A percentile compares a stretch with the other conserved stretches of the same genome.
These are phyloP conservation scores for Protomyces inouyei DNA, from an alignment of 1,139 yeast species.

Conservation along the genomic window DNA sequence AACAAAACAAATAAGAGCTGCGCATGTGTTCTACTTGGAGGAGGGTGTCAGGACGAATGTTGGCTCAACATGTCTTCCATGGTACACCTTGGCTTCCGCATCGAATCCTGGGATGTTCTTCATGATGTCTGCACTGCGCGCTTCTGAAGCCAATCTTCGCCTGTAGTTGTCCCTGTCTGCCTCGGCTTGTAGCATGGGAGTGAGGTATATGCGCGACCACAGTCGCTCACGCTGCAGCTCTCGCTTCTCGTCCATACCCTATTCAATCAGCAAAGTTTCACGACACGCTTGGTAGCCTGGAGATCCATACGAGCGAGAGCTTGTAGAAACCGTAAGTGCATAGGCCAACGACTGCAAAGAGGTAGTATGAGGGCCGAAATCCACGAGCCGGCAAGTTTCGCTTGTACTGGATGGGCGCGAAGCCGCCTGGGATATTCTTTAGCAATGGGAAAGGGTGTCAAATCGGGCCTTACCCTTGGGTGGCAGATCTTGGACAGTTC, in stretches of 20 bases:
- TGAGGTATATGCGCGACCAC: constrained; percentile 70
- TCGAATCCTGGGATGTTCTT: constrained; percentile 57
- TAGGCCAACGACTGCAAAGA: constrained; percentile 35
- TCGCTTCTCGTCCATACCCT: constrained; percentile 35
- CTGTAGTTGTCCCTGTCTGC: constrained; percentile 75
- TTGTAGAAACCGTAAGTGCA: constrained; percentile 71
- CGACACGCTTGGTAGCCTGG: neutral
- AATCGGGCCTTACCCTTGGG: constrained; percentile 64
- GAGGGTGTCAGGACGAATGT: constrained; percentile 19
- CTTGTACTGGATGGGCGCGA: constrained; percentile 33
- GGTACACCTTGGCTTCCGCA: constrained; percentile 48
- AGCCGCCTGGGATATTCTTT: constrained; percentile 5
- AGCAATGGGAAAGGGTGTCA: constrained; percentile 61
- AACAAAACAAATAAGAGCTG: neutral
- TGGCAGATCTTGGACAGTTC: constrained; percentile 66
- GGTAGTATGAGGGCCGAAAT: constrained; percentile 68
- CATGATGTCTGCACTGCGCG: constrained; percentile 64
- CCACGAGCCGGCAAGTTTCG: constrained; percentile 82
- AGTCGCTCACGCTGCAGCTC: constrained; percentile 71
- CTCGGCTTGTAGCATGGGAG: constrained; percentile 76
- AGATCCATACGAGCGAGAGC: constrained; percentile 45
- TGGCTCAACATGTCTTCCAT: constrained; percentile 31
- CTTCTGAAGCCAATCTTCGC: constrained; percentile 61
- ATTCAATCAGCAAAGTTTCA: neutral
- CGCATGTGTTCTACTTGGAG: neutral